Percentiles rank a stretch among this genome's conserved stretches.
Conservation (phyloP, 83 land plant genomes). For the Diphasiastrum complanatum region DNA sequence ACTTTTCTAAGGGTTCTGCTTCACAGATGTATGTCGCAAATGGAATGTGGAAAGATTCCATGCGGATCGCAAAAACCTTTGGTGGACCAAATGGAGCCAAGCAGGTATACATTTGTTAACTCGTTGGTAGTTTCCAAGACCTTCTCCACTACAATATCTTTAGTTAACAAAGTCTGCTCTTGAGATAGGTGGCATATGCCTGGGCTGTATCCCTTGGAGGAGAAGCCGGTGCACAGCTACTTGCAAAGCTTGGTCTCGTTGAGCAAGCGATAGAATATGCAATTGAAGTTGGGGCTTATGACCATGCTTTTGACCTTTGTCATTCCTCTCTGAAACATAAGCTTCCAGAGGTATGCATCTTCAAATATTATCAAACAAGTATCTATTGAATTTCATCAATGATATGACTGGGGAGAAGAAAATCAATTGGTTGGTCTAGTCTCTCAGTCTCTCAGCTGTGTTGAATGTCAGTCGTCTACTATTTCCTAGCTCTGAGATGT, state of each 20-base stretch:
- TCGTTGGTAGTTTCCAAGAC: no score
- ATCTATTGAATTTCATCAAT: no score
- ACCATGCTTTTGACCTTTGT: slow-evolving; percentile 37
- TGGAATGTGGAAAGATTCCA: slow-evolving; percentile 41
- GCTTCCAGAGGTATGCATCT: slow-evolving; percentile 39
- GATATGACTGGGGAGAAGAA: no score
- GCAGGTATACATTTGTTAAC: slow-evolving; percentile 20
- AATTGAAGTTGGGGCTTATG: slow-evolving; percentile 29
- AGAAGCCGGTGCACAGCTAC: slow-evolving; percentile 30
- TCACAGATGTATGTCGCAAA: slow-evolving; percentile 30
- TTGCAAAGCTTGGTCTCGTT: slow-evolving; percentile 36
- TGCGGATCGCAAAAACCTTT: slow-evolving; percentile 36
- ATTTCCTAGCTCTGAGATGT: background rate
- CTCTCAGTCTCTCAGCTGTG: no score
- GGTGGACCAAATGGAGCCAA: slow-evolving; percentile 34
- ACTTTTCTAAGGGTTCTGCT: background rate
- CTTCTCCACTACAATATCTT: no score
- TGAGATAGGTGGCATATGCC: slow-evolving; percentile 36
- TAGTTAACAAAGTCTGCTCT: no score
- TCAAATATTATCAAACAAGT: no score
- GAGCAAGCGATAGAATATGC: slow-evolving; percentile 43
- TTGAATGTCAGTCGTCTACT: background rate
- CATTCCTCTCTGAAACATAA: slow-evolving; percentile 26
- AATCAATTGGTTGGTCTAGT: no score
- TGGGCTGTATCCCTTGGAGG: slow-evolving; percentile 39